Evolutionary conservation across 306 rosid species (phyloP).

Genomic region (Cucurbita maxima): DNA sequence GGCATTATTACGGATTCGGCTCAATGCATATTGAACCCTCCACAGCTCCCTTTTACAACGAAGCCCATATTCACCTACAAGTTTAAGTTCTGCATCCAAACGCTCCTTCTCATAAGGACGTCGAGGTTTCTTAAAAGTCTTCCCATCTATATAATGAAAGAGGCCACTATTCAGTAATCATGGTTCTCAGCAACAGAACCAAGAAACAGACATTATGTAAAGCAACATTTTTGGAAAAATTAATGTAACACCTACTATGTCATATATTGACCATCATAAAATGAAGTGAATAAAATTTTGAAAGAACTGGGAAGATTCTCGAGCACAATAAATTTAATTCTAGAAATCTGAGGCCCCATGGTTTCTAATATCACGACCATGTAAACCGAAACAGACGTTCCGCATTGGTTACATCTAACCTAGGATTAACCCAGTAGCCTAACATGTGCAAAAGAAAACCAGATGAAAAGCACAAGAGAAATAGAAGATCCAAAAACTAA

Average conservation of each 20-base stretch:
- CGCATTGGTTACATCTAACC: not conserved
- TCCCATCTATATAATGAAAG: slow-evolving; percentile 22
- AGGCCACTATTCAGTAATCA: not conserved
- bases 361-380: not conserved
- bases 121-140: slow-evolving; percentile 35
- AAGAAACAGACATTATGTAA: too few relatives aligned
- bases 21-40: slow-evolving; percentile 31
- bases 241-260: not conserved
- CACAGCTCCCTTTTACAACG: slow-evolving; percentile 36
- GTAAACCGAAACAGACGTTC: not conserved
- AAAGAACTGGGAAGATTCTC: not conserved
- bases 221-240: too few relatives aligned
- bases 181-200: not conserved
- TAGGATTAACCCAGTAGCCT: not conserved
- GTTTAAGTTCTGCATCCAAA: slow-evolving; percentile 30
- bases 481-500: not conserved
- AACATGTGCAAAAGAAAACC: not conserved
- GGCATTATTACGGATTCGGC: slow-evolving; percentile 28
- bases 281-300: not conserved
- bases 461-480: not conserved
- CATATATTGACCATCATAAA: not conserved
- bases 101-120: slow-evolving; percentile 43
- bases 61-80: slow-evolving; percentile 31
- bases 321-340: not conserved
- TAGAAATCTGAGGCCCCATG: not conserved